These are phyloP conservation scores for Mycena crocata DNA, from an alignment of 768 basidiomycete genomes.

Conservation along the genomic window DNA sequence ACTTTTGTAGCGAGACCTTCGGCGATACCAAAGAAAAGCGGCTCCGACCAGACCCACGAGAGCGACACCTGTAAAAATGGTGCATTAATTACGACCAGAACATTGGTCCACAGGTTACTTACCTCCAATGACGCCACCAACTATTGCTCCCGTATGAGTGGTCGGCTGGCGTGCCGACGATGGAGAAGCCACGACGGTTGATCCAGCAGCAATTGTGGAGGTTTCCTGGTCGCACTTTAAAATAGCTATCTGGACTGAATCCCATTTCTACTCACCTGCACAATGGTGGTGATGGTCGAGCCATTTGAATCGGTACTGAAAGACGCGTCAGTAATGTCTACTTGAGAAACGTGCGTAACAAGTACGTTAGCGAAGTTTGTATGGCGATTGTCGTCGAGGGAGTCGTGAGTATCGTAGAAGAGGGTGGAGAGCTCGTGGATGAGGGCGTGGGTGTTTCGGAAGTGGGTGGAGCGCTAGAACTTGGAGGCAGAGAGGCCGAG, in stretches of 20 bases:
- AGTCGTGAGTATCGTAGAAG: constrained; percentile 28
- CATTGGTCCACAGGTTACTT: background rate
- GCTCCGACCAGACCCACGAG: constrained; percentile 28
- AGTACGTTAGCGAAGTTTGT: constrained; percentile 11
- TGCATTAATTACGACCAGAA: constrained; percentile 23
- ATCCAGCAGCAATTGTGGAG: constrained; percentile 25
- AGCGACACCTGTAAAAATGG: constrained; percentile 39
- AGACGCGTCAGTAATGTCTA: background rate
- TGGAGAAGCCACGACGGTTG: constrained; percentile 17
- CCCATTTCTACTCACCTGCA: constrained; percentile 7
- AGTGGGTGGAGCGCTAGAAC: constrained; percentile 1
- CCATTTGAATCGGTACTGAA: constrained; percentile 27
- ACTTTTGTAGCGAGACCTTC: constrained; percentile 16
- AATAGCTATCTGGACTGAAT: background rate
- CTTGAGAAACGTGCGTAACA: background rate
- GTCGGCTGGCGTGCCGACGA: constrained; percentile 11
- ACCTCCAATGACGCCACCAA: constrained; percentile 53
- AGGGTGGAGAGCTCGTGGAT: constrained; percentile 4
- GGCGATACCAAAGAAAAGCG: constrained; percentile 23
- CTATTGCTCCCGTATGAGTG: constrained; percentile 46
- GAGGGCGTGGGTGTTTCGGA: constrained; percentile 4
- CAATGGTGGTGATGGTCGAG: constrained; percentile 22
- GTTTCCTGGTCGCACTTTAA: constrained; percentile 22
- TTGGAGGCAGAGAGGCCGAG: background rate
- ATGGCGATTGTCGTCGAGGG: constrained; percentile 19